These are phyloP conservation scores for Chlamydomonas urium DNA, from an alignment of 139 green algal genomes.

Conservation along the genomic window DNA sequence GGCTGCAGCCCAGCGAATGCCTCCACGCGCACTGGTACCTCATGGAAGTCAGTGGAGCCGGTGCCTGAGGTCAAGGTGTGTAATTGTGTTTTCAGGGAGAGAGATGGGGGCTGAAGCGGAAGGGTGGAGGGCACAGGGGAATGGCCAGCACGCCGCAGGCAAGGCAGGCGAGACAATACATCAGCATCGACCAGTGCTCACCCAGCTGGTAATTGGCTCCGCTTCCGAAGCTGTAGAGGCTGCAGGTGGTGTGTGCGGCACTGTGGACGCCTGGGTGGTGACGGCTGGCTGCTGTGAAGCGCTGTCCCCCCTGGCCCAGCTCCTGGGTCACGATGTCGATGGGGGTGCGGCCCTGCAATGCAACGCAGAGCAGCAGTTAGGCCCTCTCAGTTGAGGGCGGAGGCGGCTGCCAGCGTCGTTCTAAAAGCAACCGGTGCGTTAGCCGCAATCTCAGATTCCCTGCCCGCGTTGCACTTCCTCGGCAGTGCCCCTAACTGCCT, in stretches of 20 bases:
- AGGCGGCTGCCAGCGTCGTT: neutral
- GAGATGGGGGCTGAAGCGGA: neutral
- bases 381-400: no score
- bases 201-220: slow-evolving; percentile 91
- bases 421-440: neutral
- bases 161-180: neutral
- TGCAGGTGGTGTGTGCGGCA: neutral
- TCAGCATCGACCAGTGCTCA: slow-evolving; percentile 62
- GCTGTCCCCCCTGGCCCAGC: neutral
- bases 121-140: neutral
- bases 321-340: slow-evolving; percentile 70
- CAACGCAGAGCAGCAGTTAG: no score
- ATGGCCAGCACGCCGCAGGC: neutral
- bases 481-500: neutral
- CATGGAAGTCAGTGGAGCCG: slow-evolving; percentile 56
- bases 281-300: neutral
- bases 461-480: neutral
- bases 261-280: neutral
- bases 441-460: neutral
- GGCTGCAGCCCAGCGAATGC: slow-evolving; percentile 24
- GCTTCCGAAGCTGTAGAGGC: slow-evolving; percentile 83
- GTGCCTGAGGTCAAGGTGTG: slow-evolving; percentile 9
- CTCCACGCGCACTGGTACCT: slow-evolving; percentile 58
- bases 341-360: slow-evolving; percentile 56
- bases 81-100: neutral